Percentiles rank a stretch among this genome's conserved stretches.
phyloP scores from a whole-genome alignment of 2,329 filamentous ascomycete species.

The Fusarium tjaetaba region DNA sequence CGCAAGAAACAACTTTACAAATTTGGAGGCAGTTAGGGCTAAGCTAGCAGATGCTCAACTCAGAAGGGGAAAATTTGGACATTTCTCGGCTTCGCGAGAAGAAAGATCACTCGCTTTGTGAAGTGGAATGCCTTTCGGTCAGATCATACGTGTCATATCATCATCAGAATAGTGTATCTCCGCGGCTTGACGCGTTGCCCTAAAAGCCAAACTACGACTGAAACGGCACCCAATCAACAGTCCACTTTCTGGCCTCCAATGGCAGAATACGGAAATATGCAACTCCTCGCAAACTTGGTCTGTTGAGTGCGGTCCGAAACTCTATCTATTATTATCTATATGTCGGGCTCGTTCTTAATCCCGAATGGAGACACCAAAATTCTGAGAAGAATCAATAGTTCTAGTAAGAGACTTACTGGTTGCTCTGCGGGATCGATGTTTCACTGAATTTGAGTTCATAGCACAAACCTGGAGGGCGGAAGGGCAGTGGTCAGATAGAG shows the following conservation, averaged over 20 bases:
- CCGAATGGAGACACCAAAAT: too few relatives aligned
- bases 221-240: not conserved
- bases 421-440: not conserved
- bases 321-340: not conserved
- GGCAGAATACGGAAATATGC: not conserved
- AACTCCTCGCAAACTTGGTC: not conserved
- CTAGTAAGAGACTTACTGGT: too few relatives aligned
- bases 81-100: not conserved
- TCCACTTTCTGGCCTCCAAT: too few relatives aligned
- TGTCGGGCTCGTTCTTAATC: not conserved
- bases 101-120: not conserved
- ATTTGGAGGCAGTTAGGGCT: not conserved
- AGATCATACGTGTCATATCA: not conserved
- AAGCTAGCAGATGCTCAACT: too few relatives aligned
- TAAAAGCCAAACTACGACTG: not conserved
- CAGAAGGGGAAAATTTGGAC: not conserved
- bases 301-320: not conserved
- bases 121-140: not conserved
- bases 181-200: not conserved
- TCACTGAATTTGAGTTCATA: not conserved
- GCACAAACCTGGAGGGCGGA: not conserved
- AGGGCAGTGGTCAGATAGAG: too few relatives aligned
- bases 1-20: not conserved
- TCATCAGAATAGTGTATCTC: not conserved
- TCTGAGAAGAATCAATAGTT: rapidly evolving